A percentile compares a stretch with the other conserved stretches of the same genome.
Conservation (phyloP, 805 yeast genomes). For the Saccharomyces jurei region DNA sequence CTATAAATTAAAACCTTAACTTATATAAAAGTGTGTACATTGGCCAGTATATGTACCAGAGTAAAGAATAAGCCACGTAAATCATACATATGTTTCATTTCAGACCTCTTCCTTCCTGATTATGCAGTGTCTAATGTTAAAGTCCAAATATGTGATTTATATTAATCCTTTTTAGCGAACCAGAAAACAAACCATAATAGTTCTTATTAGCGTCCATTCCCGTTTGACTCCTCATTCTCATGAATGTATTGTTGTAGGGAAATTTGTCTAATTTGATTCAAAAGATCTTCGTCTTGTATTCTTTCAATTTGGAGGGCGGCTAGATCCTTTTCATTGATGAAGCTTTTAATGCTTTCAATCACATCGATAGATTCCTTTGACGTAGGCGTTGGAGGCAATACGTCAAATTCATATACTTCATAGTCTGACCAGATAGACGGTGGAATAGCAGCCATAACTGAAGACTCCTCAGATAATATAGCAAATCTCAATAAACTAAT, state of each 20-base stretch:
- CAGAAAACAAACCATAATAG: neutral
- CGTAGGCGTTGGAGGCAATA: constrained; percentile 52
- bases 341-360: constrained; percentile 30
- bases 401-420: constrained; percentile 62
- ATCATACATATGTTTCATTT: neutral
- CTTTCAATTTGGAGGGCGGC: constrained; percentile 18
- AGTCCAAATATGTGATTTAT: too few relatives aligned
- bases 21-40: neutral
- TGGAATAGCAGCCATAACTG: constrained; percentile 65
- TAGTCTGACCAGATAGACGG: constrained; percentile 49
- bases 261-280: constrained; percentile 27
- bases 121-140: neutral
- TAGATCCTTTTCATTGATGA: constrained; percentile 28
- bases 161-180: neutral
- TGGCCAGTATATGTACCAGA: neutral
- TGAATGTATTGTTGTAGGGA: constrained; percentile 27
- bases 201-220: constrained; percentile 1
- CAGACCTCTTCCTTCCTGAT: neutral
- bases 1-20: neutral
- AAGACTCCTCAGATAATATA: constrained; percentile 61
- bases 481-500: constrained; percentile 58
- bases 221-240: constrained; percentile 12
- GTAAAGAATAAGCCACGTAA: neutral
- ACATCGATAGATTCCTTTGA: constrained; percentile 29
- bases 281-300: constrained; percentile 28